Evolutionary conservation across 306 rosid species (phyloP), one percentile per base, ranked within the genome.

Genomic region (Lathyrus tuberosus): DNA sequence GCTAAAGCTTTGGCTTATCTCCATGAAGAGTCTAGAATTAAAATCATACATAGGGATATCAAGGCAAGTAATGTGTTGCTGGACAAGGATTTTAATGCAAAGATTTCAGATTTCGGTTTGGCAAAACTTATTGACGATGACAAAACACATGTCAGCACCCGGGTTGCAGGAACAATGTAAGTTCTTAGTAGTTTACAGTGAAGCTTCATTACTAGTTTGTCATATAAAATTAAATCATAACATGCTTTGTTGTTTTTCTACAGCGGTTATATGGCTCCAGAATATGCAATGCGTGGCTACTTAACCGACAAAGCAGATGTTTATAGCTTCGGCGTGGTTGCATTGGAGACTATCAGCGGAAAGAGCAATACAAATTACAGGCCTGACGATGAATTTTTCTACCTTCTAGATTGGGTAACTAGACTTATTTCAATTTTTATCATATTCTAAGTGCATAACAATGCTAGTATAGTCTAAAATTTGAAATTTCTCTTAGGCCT

Each of bases 241-340:
- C 71, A 33, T 10, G 12, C 14, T 69, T 31, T 49, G 24, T 43
- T 83, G 15, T 44, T 46, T 15, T 60, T 81, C 1, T 82, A 63
- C 58, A 93, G 98, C n/a, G 98, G 98, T 72, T 93, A 93, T 63
- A 93, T 93, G 96, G 98, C 98, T 71, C 98, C 98, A 0, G 96
- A 92, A 62, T 93, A 93, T 76, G 98, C 97, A 70, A 93, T 93
- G 96, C 96, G 96, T 9, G 97, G 98, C 18, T 86, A 89, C 80
- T 83, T 93, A 65, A 93, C 97, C 0, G 64, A 81, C 58, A 92
- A 92, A 76, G 98, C 96, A 51, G 98, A 92, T 53, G 82, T 92
- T 53, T 92, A 92, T 85, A 88, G 98, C 76, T 92, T 92, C 28
- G 98, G 98, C 26, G 98, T 92, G 22, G 98, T 92, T 62, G 90